Conservation (phyloP, 169 alveolate genomes). For the Toxoplasma gondii region DNA sequence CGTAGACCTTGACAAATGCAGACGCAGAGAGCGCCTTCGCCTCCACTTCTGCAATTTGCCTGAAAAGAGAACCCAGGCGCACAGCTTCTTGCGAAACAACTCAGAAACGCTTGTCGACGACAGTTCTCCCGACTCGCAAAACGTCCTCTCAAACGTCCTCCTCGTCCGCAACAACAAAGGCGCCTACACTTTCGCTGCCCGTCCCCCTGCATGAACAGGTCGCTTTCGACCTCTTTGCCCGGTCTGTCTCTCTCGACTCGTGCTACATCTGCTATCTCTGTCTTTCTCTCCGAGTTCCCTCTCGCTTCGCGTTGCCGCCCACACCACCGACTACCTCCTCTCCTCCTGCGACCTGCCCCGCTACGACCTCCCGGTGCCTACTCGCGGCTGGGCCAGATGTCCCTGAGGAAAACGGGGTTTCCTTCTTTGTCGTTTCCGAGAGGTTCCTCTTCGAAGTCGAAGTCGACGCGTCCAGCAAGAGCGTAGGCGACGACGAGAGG, state of each 20-base stretch:
- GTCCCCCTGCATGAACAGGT: no score
- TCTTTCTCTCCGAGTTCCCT: no score
- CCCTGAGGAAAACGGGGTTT: constrained; percentile 87
- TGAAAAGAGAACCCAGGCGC: background rate
- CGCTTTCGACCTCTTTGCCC: no score
- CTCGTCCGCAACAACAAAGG: no score
- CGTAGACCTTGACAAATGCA: constrained; percentile 90
- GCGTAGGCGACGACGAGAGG: constrained; percentile 96
- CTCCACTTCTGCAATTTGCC: constrained; percentile 67
- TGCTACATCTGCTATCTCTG: no score
- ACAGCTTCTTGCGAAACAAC: background rate
- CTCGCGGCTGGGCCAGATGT: constrained; percentile 93
- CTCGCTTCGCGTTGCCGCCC: no score
- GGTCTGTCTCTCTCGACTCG: no score
- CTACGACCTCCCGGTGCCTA: constrained; percentile 67
- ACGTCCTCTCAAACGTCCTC: no score
- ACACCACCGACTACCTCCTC: no score
- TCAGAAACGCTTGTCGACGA: background rate
- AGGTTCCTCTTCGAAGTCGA: constrained; percentile 92
- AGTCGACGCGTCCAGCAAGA: constrained; percentile 93
- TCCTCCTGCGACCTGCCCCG: background rate
- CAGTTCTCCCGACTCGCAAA: no score
- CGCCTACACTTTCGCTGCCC: no score
- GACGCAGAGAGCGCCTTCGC: constrained; percentile 85
- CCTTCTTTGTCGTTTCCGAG: constrained; percentile 78